Evolutionary conservation across 2,329 filamentous ascomycete species (phyloP), one percentile per base, ranked within the genome.

Genomic region (Hymenoscyphus fraxineus): DNA sequence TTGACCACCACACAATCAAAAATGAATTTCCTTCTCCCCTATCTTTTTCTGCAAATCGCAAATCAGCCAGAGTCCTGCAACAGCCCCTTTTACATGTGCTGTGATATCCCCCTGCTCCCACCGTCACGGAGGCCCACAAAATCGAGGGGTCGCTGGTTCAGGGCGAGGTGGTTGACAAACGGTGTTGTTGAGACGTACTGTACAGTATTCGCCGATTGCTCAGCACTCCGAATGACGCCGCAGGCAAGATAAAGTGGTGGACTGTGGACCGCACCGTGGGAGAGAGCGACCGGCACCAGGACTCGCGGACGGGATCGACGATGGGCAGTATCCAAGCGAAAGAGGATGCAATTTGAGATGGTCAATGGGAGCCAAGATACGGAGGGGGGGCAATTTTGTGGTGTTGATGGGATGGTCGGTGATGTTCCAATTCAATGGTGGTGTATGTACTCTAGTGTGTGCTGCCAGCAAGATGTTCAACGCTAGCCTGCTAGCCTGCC

Each of bases 1-100:
- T 61, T 47, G 27, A 44, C 61, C 60, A 57, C 4, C 47, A 59
- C 44, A 61, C 54, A 56, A 59, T 62, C 59, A 56, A 66, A 54
- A 60, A 64, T 65, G 62, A 61, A 64, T 62, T 65, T 66, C 67
- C 62, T 32, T 58, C 40, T 66, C 69, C 67, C 70, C 67, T 72
- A 69, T 71, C 64, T 64, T 69, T 61, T 64, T 56, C 64, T 67
- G 59, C 47, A 61, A 65, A 61, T 64, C 41, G 58, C 60, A 63
- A 57, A 69, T 72, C 67, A 72, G 71, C 68, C 64, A 69, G 56
- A 61, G 57, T 61, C 62, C 64, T 47, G 19, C 31, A 58, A 58
- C 10, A 56, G 51, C 22, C 32, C 54, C 57, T 56, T 64, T 51
- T 39, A 32, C 58, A n/a, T 40, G 40, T 60, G 13, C 31, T n/a